phyloP scores from a whole-genome alignment of 2,329 filamentous ascomycete genomes.

The Fusarium sp. region DNA sequence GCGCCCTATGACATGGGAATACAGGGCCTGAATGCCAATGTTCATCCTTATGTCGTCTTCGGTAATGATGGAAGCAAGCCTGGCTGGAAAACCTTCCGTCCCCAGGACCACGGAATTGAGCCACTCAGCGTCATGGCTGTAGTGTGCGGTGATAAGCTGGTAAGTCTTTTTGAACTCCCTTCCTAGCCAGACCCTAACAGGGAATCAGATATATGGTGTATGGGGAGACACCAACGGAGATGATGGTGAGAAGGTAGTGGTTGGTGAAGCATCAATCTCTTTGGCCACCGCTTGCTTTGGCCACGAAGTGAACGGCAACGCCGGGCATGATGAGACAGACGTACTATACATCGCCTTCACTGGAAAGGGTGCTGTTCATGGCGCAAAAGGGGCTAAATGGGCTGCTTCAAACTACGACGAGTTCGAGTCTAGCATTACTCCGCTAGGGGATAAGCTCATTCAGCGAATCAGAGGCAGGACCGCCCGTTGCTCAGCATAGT shows the following conservation, averaged over 20 bases:
- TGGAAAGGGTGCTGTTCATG: conserved; percentile 65
- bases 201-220: conserved; percentile 62
- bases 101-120: conserved; percentile 56
- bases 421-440: conserved; percentile 50
- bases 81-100: conserved; percentile 56
- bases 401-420: conserved; percentile 57
- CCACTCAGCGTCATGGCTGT: conserved; percentile 67
- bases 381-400: conserved; percentile 64
- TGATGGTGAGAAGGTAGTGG: conserved; percentile 55
- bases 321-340: conserved; percentile 62
- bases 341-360: conserved; percentile 71
- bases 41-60: conserved; percentile 67
- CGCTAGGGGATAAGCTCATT: not conserved
- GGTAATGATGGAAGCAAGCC: conserved; percentile 58
- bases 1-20: conserved; percentile 50
- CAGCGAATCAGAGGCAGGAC: not conserved
- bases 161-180: conserved; percentile 21
- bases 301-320: conserved; percentile 58
- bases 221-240: conserved; percentile 71
- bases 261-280: conserved; percentile 66
- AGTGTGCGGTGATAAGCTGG: conserved; percentile 63
- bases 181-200: too few relatives aligned
- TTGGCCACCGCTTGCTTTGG: conserved; percentile 65
- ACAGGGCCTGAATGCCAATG: conserved; percentile 61
- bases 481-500: not conserved